Evolutionary conservation across 495 filamentous ascomycete genomes (phyloP).

Genomic region (Aspergillus homomorphus): DNA sequence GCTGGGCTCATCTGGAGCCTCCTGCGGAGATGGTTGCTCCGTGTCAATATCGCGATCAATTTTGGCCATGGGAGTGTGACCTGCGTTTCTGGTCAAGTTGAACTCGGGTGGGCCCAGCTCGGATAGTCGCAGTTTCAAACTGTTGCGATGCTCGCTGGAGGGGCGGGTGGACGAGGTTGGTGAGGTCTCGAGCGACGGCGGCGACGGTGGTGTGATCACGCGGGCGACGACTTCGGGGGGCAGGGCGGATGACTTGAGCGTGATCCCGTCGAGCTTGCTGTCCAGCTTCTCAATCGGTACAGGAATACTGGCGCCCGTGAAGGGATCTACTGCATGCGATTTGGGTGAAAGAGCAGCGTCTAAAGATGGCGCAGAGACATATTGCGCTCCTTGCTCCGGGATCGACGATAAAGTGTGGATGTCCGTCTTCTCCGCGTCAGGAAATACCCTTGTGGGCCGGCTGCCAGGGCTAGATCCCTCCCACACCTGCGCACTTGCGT

Average conservation of each 20-base stretch:
- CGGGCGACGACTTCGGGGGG: slow-evolving; percentile 42
- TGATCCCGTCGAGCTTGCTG: slow-evolving; percentile 47
- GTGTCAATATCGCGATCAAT: slow-evolving; percentile 36
- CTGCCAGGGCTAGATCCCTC: slow-evolving; percentile 40
- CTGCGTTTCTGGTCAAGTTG: slow-evolving; percentile 42
- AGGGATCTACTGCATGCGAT: slow-evolving; percentile 25
- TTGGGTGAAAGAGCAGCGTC: slow-evolving; percentile 44
- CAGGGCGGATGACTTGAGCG: slow-evolving; percentile 45
- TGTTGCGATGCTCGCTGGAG: slow-evolving; percentile 31
- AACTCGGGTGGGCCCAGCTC: slow-evolving; percentile 39
- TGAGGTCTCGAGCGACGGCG: slow-evolving; percentile 33
- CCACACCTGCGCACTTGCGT: slow-evolving; percentile 35
- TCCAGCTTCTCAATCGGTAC: slow-evolving; percentile 50
- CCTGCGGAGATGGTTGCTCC: slow-evolving; percentile 28
- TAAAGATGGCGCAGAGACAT: slow-evolving; percentile 30
- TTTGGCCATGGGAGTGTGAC: slow-evolving; percentile 48
- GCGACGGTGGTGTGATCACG: slow-evolving; percentile 45
- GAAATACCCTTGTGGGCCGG: slow-evolving; percentile 45
- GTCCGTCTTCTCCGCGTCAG: slow-evolving; percentile 29
- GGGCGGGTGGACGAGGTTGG: slow-evolving; percentile 25
- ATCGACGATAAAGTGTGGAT: slow-evolving; percentile 20
- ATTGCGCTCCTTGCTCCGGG: slow-evolving; percentile 24
- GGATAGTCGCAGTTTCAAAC: slow-evolving; percentile 41
- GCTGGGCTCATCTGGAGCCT: slow-evolving; percentile 24
- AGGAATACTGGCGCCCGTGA: slow-evolving; percentile 25